A percentile compares a stretch with the other conserved stretches of the same genome.
phyloP scores from a whole-genome alignment of 306 rosid species.

The Vigna unguiculata region DNA sequence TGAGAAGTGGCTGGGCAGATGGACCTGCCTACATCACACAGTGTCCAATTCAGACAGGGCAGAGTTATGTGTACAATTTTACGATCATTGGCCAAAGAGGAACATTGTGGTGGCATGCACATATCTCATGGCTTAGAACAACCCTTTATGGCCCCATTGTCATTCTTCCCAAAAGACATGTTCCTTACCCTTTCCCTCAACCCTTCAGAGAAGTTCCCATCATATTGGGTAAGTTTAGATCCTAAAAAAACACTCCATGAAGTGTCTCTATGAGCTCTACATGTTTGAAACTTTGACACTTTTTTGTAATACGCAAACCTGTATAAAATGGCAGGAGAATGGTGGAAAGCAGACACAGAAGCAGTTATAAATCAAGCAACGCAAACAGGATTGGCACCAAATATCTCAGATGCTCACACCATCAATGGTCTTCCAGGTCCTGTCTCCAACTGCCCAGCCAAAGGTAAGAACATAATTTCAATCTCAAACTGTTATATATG shows the following conservation, averaged over 20 bases:
- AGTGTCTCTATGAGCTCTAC: neutral
- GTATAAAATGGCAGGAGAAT: conserved; percentile 63
- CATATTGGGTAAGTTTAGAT: conserved; percentile 54
- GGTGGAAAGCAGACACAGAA: conserved; percentile 89
- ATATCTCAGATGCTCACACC: conserved; percentile 73
- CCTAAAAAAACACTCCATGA: conserved; percentile 1
- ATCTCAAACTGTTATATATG: neutral
- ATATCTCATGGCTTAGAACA: conserved; percentile 78
- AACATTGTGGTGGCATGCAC: conserved; percentile 82
- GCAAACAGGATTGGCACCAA: conserved; percentile 70
- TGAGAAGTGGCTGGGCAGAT: conserved; percentile 78
- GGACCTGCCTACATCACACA: conserved; percentile 83
- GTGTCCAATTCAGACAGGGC: conserved; percentile 74
- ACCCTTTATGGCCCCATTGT: conserved; percentile 72
- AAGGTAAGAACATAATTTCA: conserved; percentile 58
- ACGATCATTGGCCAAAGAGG: conserved; percentile 72
- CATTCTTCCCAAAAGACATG: conserved; percentile 74
- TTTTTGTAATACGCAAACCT: neutral
- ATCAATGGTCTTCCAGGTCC: conserved; percentile 84
- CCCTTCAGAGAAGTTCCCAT: conserved; percentile 75
- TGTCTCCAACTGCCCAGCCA: conserved; percentile 60
- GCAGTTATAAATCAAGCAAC: conserved; percentile 67
- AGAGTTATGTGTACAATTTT: conserved; percentile 67
- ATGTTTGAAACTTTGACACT: neutral
- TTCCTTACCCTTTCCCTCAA: conserved; percentile 68